These are phyloP conservation scores for Niveomyces coronatus DNA, from an alignment of 2,329 filamentous ascomycete species.

Conservation along the genomic window DNA sequence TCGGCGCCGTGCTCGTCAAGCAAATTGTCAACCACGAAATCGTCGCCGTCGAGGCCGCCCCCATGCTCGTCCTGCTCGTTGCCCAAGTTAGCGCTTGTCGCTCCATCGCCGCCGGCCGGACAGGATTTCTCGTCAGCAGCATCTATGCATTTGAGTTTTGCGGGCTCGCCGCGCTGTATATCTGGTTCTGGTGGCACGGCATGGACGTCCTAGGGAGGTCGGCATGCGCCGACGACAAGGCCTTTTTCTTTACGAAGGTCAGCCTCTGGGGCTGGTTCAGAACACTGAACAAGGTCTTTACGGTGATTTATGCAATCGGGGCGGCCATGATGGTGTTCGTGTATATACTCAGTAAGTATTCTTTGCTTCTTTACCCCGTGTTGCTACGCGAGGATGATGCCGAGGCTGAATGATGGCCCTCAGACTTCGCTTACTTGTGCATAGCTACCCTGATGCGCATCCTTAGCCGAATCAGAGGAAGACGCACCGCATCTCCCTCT, in stretches of 20 bases:
- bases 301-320: slow-evolving; percentile 12
- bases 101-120: slow-evolving; percentile 10
- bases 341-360: slow-evolving; percentile 9
- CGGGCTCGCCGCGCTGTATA: slow-evolving; percentile 12
- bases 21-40: slow-evolving; percentile 9
- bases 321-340: slow-evolving; percentile 8
- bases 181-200: slow-evolving; percentile 18
- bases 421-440: no score
- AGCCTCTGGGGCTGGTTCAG: slow-evolving; percentile 18
- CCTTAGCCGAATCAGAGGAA: neutral
- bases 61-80: slow-evolving; percentile 15
- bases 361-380: neutral
- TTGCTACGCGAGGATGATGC: neutral
- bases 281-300: slow-evolving; percentile 16
- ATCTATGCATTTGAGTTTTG: slow-evolving; percentile 14
- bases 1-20: slow-evolving; percentile 14
- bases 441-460: no score
- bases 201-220: slow-evolving; percentile 14
- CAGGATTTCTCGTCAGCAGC: slow-evolving; percentile 9
- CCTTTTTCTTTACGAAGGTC: slow-evolving; percentile 20
- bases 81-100: slow-evolving; percentile 15
- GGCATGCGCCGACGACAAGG: slow-evolving; percentile 15
- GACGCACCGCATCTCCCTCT: no score
- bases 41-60: slow-evolving; percentile 16
- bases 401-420: neutral